phyloP scores from a whole-genome alignment of 495 filamentous ascomycete species.

The Cladorrhinum samala region DNA sequence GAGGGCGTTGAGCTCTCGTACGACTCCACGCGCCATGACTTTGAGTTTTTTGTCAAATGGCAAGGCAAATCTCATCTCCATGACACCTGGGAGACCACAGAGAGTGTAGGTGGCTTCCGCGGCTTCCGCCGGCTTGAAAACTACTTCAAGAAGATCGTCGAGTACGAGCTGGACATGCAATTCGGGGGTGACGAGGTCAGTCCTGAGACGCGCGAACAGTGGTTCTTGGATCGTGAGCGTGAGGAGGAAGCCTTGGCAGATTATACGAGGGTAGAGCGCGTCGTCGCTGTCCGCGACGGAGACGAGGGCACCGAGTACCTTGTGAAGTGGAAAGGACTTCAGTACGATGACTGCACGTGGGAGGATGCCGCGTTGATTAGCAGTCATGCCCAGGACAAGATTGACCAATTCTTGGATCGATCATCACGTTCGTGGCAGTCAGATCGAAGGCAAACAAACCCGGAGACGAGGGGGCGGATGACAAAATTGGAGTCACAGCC shows the following conservation, averaged over 20 bases:
- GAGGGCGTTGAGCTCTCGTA: conserved; percentile 55
- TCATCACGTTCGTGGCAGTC: conserved; percentile 69
- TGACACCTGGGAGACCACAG: conserved; percentile 84
- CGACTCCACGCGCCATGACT: conserved; percentile 68
- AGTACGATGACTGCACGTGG: conserved; percentile 93
- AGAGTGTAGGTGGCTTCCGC: conserved; percentile 51
- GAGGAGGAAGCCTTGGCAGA: conserved; percentile 77
- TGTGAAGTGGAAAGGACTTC: conserved; percentile 87
- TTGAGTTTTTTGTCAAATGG: conserved; percentile 97
- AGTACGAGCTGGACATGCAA: conserved; percentile 63
- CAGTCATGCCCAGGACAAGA: conserved; percentile 71
- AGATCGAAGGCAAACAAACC: conserved; percentile 65
- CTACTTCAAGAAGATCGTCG: conserved; percentile 77
- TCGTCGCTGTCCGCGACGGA: conserved; percentile 72
- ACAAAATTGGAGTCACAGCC: conserved; percentile 70
- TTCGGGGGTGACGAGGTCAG: conserved; percentile 63
- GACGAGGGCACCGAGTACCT: conserved; percentile 77
- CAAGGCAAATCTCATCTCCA: conserved; percentile 91
- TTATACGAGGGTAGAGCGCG: conserved; percentile 83
- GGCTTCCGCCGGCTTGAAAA: conserved; percentile 88
- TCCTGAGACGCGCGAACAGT: conserved; percentile 85
- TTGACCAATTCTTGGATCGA: conserved; percentile 85
- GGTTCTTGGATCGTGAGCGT: conserved; percentile 80
- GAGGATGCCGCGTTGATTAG: conserved; percentile 70
- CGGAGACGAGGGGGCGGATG: conserved; percentile 66